These are phyloP conservation scores for Syzygium aqueum DNA, from an alignment of 345 rosid genomes.

Conservation along the genomic window DNA sequence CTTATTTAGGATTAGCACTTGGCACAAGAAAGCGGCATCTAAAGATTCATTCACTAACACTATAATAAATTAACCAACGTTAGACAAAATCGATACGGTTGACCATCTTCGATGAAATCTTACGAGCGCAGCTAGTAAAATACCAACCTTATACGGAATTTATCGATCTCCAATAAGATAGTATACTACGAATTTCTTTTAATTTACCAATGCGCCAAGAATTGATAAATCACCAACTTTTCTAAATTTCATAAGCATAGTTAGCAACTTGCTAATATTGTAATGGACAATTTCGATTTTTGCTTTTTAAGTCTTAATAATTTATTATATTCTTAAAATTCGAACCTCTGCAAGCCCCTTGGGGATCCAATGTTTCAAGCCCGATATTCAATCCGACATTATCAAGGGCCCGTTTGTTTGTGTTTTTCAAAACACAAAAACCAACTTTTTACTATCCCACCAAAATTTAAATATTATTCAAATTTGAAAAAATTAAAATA, in stretches of 20 bases:
- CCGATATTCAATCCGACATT: neutral
- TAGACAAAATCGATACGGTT: neutral
- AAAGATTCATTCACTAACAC: neutral
- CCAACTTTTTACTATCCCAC: neutral
- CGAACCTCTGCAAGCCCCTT: neutral
- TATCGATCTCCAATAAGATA: neutral
- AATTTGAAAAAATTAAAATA: too few species aligned
- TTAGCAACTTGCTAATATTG: neutral
- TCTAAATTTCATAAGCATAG: neutral
- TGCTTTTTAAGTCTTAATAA: neutral
- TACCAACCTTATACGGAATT: neutral
- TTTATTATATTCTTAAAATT: neutral
- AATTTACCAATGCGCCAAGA: neutral
- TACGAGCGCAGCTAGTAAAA: neutral
- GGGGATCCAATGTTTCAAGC: neutral
- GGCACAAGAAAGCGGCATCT: neutral
- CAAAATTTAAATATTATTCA: neutral
- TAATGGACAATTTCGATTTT: neutral
- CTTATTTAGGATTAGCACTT: neutral
- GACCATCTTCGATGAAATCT: neutral
- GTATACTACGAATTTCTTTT: neutral
- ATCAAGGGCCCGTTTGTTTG: neutral
- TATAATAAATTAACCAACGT: neutral
- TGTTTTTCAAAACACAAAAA: neutral
- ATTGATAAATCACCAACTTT: neutral